These are phyloP conservation scores for Chloris gayana DNA, from an alignment of 176 grass and related monocot species.

Conservation along the genomic window DNA sequence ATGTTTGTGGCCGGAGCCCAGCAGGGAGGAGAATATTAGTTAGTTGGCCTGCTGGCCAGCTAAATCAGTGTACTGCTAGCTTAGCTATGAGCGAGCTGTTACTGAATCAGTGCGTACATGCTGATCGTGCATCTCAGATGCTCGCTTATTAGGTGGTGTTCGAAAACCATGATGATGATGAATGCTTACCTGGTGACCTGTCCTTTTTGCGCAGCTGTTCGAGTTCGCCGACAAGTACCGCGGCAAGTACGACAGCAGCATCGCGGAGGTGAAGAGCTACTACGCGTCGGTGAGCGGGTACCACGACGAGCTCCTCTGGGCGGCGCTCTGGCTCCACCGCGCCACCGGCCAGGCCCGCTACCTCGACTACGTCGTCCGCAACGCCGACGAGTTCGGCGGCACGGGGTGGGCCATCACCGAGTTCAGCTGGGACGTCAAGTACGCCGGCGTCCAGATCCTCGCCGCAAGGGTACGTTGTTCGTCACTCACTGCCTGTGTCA, in stretches of 20 bases:
- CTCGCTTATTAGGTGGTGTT: no score
- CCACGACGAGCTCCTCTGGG: constrained; percentile 89
- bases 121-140: neutral
- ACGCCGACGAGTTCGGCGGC: constrained; percentile 63
- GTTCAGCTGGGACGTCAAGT: constrained; percentile 93
- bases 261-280: constrained; percentile 87
- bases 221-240: constrained; percentile 77
- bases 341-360: constrained; percentile 47
- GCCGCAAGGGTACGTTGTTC: constrained; percentile 51
- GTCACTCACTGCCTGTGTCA: no score
- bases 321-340: constrained; percentile 80
- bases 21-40: constrained; percentile 32
- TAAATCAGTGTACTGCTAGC: neutral
- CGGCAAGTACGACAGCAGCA: constrained; percentile 71
- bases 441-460: constrained; percentile 73
- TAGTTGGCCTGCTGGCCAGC: neutral
- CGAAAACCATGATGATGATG: neutral
- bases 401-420: constrained; percentile 81
- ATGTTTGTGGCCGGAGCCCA: neutral
- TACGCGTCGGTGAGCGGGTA: constrained; percentile 82
- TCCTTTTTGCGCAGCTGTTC: constrained; percentile 36
- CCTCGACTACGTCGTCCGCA: constrained; percentile 69
- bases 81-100: neutral
- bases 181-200: neutral
- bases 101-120: neutral